Percentiles rank a stretch among this genome's conserved stretches.
phyloP scores from a whole-genome alignment of 257 asterid genomes.

The Solanum paucissectum region DNA sequence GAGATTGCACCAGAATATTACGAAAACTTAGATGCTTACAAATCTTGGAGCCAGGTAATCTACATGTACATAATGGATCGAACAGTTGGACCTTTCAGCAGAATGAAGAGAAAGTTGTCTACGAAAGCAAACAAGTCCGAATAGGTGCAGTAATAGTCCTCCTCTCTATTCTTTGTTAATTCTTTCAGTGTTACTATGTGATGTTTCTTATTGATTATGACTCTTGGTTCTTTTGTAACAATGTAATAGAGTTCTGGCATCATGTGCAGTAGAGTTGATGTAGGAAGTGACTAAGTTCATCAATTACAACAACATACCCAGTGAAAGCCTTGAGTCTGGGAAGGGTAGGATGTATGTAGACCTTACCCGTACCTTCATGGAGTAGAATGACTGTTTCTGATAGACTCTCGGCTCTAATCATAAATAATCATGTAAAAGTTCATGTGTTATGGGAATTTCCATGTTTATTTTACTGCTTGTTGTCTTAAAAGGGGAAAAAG shows the following conservation, averaged over 20 bases:
- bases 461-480: neutral
- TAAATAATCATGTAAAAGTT: neutral
- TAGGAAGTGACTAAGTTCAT: neutral
- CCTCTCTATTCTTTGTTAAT: neutral
- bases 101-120: conserved; percentile 72
- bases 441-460: neutral
- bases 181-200: neutral
- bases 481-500: neutral
- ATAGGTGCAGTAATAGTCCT: conserved; percentile 5
- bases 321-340: neutral
- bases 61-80: conserved; percentile 67
- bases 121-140: conserved; percentile 36
- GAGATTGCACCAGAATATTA: conserved; percentile 92
- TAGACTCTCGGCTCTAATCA: neutral
- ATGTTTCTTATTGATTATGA: neutral
- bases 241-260: neutral
- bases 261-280: conserved; percentile 1
- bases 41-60: conserved; percentile 90
- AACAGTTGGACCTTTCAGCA: conserved; percentile 78
- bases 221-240: neutral
- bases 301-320: neutral
- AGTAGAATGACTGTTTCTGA: neutral
- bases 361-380: neutral
- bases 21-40: conserved; percentile 42
- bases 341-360: neutral